Conservation (phyloP, 129 eudicot genomes). For the Silybum marianum region DNA sequence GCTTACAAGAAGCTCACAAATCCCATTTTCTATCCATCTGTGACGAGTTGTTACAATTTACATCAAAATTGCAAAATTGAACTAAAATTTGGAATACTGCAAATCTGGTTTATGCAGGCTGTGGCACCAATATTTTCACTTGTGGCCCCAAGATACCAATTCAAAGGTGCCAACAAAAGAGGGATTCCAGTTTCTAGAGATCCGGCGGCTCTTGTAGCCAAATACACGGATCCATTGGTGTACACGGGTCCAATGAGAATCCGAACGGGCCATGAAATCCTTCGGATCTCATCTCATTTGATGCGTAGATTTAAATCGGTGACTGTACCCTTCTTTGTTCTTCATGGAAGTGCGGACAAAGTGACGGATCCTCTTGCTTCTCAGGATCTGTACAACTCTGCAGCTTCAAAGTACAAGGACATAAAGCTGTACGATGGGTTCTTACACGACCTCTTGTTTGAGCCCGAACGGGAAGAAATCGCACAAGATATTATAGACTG, state of each 20-base stretch:
- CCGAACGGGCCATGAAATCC: constrained; percentile 93
- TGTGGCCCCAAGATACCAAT: constrained; percentile 93
- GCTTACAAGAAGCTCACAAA: too few species aligned
- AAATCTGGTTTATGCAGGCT: constrained; percentile 49
- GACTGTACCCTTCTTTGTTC: constrained; percentile 91
- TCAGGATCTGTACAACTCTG: constrained; percentile 79
- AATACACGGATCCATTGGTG: constrained; percentile 92
- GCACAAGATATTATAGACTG: constrained; percentile 91
- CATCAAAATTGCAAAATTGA: not conserved
- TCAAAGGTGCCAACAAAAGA: constrained; percentile 94
- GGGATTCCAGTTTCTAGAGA: constrained; percentile 95
- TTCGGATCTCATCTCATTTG: constrained; percentile 82
- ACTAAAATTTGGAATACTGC: not conserved
- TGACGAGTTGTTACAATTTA: not conserved
- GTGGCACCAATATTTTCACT: constrained; percentile 91
- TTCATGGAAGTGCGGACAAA: constrained; percentile 91
- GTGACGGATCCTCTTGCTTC: constrained; percentile 98
- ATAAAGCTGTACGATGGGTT: constrained; percentile 89
- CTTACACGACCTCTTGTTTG: constrained; percentile 91
- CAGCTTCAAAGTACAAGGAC: constrained; percentile 83
- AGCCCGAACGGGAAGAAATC: constrained; percentile 92
- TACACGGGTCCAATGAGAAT: constrained; percentile 96
- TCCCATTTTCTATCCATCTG: too few species aligned
- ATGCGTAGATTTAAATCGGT: constrained; percentile 69
- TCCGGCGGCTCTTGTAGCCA: constrained; percentile 89